Evolutionary conservation across 2,329 filamentous ascomycete genomes (phyloP).

Genomic region (Madurella mycetomatis): DNA sequence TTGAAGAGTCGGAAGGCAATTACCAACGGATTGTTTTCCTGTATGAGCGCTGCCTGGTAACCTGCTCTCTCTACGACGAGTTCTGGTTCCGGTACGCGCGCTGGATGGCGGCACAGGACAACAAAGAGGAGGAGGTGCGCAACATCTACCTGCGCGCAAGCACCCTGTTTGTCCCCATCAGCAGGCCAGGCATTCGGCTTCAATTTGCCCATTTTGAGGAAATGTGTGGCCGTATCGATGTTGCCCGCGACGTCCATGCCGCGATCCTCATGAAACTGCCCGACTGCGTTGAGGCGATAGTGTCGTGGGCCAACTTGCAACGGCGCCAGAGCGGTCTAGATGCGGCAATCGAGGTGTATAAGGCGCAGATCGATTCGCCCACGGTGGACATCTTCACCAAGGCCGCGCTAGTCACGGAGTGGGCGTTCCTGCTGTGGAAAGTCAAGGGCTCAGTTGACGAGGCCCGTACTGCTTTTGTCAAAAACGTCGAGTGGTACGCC

Average conservation of each 20-base stretch:
- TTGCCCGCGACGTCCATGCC: conserved; percentile 80
- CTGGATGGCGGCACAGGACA: conserved; percentile 81
- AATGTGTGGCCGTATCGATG: conserved; percentile 67
- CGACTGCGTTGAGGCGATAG: conserved; percentile 79
- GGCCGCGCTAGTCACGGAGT: conserved; percentile 81
- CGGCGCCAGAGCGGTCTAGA: conserved; percentile 80
- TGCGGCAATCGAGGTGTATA: conserved; percentile 78
- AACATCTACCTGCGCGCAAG: conserved; percentile 88
- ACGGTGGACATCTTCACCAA: conserved; percentile 74
- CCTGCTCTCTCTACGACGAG: conserved; percentile 91
- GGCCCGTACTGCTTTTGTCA: conserved; percentile 76
- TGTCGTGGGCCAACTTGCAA: conserved; percentile 81
- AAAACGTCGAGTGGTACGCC: conserved; percentile 77
- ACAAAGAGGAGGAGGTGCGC: conserved; percentile 83
- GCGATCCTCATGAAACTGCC: conserved; percentile 73
- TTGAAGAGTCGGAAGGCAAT: conserved; percentile 82
- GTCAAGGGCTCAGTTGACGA: conserved; percentile 75
- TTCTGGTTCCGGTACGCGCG: conserved; percentile 97
- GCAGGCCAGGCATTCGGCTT: conserved; percentile 74
- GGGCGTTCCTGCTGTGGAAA: conserved; percentile 84
- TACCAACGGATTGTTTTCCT: conserved; percentile 72
- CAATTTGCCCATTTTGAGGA: conserved; percentile 97
- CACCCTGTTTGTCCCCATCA: conserved; percentile 81
- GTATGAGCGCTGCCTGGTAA: conserved; percentile 90
- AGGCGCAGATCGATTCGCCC: conserved; percentile 70